Percentiles rank a stretch among this genome's conserved stretches.
These are phyloP conservation scores for Silene conica DNA, from an alignment of 148 eudicot species.

Conservation along the genomic window DNA sequence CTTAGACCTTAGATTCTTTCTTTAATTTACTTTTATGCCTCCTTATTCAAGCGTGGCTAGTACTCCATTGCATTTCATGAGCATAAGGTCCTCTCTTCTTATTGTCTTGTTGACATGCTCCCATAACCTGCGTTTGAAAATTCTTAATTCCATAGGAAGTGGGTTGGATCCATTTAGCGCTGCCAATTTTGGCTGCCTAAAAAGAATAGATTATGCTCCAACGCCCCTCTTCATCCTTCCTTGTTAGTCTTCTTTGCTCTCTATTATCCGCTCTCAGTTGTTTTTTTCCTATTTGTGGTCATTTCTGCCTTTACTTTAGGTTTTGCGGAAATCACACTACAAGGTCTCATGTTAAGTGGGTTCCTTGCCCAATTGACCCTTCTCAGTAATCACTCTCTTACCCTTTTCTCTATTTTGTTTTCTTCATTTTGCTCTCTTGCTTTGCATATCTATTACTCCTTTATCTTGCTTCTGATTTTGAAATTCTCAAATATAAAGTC, in stretches of 20 bases:
- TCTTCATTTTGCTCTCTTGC: not conserved
- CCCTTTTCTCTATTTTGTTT: not conserved
- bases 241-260: constrained; percentile 17
- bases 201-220: constrained; percentile 82
- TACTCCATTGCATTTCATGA: too few species aligned
- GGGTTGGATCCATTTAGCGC: too few species aligned
- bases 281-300: not conserved
- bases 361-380: constrained; percentile 82
- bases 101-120: too few species aligned
- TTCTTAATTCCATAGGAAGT: too few species aligned
- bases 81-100: too few species aligned
- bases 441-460: not conserved
- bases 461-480: not conserved
- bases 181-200: constrained; percentile 80
- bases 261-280: constrained; percentile 1
- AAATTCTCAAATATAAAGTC: constrained; percentile 24
- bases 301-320: constrained; percentile 20
- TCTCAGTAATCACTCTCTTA: constrained; percentile 50
- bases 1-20: too few species aligned
- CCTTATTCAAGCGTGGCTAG: too few species aligned
- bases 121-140: too few species aligned
- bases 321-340: constrained; percentile 81
- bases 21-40: too few species aligned
- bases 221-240: constrained; percentile 34
- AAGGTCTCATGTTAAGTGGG: constrained; percentile 48